Base-by-base conservation (phyloP, 2,329 filamentous ascomycete genomes). In the Niveomyces coronatus region DNA sequence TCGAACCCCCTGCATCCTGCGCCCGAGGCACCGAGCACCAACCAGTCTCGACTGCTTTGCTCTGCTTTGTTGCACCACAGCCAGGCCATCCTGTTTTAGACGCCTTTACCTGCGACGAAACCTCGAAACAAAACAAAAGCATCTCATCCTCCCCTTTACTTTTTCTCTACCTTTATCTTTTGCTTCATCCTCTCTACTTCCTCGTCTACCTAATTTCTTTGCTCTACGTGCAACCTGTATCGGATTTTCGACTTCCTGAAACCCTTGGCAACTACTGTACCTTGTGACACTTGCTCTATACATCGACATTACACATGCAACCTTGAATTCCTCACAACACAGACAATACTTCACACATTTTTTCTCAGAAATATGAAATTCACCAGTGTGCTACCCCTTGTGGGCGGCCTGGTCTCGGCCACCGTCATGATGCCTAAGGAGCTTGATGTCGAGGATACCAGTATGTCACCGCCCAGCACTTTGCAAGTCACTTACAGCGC, bases 391-490 rank as follows among this genome's bases (percentile, higher is more conserved):
- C 11, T 42, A 17, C 28, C 35, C 16, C 13, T 39, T 14, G 24
- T 39, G 17, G 15, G 17, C 7, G 45, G 50, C 14, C 46, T 47
- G 38, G 53, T 48, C 23, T 49, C 48, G 6, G 48, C 39, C 20
- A 20, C 46, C 32, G 49, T 58, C 19, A 46, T 55, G 16, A 44
- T 53, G 13, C 63, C 63, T 7, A 58, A 55, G 38, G 48, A 63
- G 16, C 52, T 71, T 24, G 51, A 70, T 39, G 52, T 68, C 35
- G 43, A 45, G 26, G 55, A 53, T 15, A 38, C 51, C 23, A 47
- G 62, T 64, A 48, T 35, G 60, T 54, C 14, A 31, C 15, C 23
- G 11, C 11, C 9, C 9, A 14, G 18, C 16, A 9, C 10, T 26
- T 8, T 11, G 19, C 23, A 20, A 6, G 18, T 13, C 11, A 34